Evolutionary conservation across 139 green algal species (phyloP).

Genomic region (Picochlorum sp.): DNA sequence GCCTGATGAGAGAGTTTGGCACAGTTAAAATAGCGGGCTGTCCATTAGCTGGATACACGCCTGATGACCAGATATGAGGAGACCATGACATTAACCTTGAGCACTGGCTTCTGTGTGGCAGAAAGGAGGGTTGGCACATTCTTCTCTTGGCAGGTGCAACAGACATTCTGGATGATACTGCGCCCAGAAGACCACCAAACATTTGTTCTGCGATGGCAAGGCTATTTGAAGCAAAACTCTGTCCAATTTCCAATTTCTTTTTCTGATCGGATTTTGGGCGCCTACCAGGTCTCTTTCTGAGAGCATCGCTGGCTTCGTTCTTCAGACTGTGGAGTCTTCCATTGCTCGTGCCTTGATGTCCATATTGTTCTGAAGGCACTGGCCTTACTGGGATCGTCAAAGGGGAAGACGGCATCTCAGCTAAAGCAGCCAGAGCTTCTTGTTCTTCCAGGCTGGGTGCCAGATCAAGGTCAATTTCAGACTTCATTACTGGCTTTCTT

Average conservation of each 20-base stretch:
- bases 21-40: neutral
- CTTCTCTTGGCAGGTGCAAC: neutral
- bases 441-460: neutral
- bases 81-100: too few relatives aligned
- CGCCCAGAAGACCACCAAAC: neutral
- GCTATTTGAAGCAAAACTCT: neutral
- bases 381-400: neutral
- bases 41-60: neutral
- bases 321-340: too few relatives aligned
- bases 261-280: neutral
- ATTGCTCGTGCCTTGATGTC: neutral
- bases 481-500: constrained; percentile 5
- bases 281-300: neutral
- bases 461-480: constrained; percentile 3
- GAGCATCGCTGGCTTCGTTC: too few relatives aligned
- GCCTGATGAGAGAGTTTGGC: neutral
- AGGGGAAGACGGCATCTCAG: neutral
- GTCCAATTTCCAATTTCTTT: neutral
- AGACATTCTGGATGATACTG: neutral
- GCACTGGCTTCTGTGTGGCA: too few relatives aligned
- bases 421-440: constrained; percentile 2
- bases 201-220: neutral
- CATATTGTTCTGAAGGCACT: neutral
- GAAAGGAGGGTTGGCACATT: too few relatives aligned
- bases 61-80: neutral